Base-by-base conservation (phyloP, 495 filamentous ascomycete species). In the Xylaria flabelliformis region DNA sequence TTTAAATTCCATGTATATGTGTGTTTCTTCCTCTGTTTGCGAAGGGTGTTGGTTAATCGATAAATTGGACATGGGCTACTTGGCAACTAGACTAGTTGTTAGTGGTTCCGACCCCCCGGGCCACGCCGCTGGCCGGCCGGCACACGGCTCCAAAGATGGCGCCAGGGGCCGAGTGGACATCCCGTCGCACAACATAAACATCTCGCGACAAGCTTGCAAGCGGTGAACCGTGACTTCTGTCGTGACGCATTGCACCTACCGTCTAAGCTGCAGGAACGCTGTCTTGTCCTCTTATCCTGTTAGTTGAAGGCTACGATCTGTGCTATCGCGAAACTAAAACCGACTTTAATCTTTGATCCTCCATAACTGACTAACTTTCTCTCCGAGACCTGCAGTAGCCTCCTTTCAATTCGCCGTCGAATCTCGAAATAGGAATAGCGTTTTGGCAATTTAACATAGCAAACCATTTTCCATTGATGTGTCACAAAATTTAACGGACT, bases 51-150 rank as follows among this genome's bases (percentile, higher is more conserved):
- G 58, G 24, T 62, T 15, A 46, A 46, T 46, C 15, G 4, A 9
- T 0, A 10, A n/a, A 12, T n/a, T 12, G n/a, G 24, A 53, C 44
- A 36, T 44, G 64, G 64, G 46, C 48, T 6, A 21, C 50, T 29
- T 67, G 21, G 50, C 65, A 53, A 0, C 3, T 41, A 55, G 64
- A 0, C 3, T 41, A 55, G 64, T 9, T 39, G 50, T 24, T 41
- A 55, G 64, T 9, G 24, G 50, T 24, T 42, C 32, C 12, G 32
- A 29, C 26, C 24, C 26, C 24, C 41, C 67, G 67, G 67, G 53
- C 55, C 42, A 48, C 67, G 67, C 55, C 67, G 67, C 55, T 61
- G 55, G 42, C 67, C 67, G 67, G 53, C 67, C 67, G 67, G 53
- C 67, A 36, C 17, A 61, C 67, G 55, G 56, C 67, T 59, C 21